Evolutionary conservation across 192 early-diverging fungal species (phyloP).

Genomic region (Coemansia umbellata): DNA sequence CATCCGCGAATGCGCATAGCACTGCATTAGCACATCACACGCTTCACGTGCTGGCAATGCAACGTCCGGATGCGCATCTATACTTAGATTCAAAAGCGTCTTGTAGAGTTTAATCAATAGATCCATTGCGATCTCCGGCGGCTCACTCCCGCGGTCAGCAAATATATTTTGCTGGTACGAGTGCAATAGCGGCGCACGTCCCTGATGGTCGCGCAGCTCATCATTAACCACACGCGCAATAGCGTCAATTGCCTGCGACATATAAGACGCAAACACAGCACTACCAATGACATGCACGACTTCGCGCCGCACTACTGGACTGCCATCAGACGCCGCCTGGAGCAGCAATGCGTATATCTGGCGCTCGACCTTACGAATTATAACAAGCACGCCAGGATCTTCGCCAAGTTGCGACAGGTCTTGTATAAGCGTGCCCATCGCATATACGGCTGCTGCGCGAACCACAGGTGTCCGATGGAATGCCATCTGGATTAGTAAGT

Average conservation of each 20-base stretch:
- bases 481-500: constrained; percentile 36
- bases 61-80: constrained; percentile 79
- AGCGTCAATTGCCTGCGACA: constrained; percentile 59
- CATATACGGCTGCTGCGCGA: constrained; percentile 78
- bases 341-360: constrained; percentile 56
- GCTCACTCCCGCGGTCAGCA: constrained; percentile 5
- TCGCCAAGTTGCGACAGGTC: constrained; percentile 56
- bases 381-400: constrained; percentile 64
- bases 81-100: constrained; percentile 71
- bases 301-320: constrained; percentile 87
- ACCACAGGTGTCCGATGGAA: constrained; percentile 64
- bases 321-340: constrained; percentile 70
- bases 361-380: constrained; percentile 69
- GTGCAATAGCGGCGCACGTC: constrained; percentile 2
- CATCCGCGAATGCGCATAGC: constrained; percentile 39
- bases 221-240: constrained; percentile 54
- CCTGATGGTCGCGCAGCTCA: constrained; percentile 36
- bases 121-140: constrained; percentile 26
- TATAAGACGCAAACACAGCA: constrained; percentile 65
- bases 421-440: constrained; percentile 65
- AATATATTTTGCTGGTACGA: neutral
- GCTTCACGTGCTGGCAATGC: constrained; percentile 62
- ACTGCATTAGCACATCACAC: constrained; percentile 63
- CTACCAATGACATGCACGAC: constrained; percentile 73
- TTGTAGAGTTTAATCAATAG: constrained; percentile 71